These are phyloP conservation scores for Handroanthus guayacan DNA, from an alignment of 257 asterid species.

Conservation along the genomic window DNA sequence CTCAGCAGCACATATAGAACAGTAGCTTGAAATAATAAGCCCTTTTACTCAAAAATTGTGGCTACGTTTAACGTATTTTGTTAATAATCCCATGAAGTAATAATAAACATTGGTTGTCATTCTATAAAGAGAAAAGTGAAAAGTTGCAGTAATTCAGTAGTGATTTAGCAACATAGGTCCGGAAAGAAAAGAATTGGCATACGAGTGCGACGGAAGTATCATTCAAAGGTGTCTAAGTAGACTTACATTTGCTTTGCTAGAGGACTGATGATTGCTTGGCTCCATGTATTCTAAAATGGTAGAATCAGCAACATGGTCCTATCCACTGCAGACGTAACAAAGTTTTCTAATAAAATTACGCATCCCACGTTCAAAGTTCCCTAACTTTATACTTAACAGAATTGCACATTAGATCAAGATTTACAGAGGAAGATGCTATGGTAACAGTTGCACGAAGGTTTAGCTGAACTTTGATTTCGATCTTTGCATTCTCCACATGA, in stretches of 20 bases:
- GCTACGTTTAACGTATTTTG: no score
- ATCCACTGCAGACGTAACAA: conserved; percentile 47
- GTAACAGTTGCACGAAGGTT: conserved; percentile 64
- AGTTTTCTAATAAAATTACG: conserved; percentile 28
- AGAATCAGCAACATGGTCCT: conserved; percentile 39
- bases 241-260: conserved; percentile 44
- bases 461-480: conserved; percentile 65
- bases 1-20: no score
- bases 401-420: conserved; percentile 33
- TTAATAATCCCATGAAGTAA: no score
- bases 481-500: conserved; percentile 45
- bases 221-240: conserved; percentile 2
- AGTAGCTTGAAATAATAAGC: no score
- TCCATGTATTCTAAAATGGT: conserved; percentile 46
- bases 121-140: no score
- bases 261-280: conserved; percentile 40
- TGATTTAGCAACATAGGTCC: no score
- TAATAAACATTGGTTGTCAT: no score
- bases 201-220: neutral
- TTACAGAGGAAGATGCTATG: conserved; percentile 59
- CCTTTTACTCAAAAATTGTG: no score
- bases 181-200: no score
- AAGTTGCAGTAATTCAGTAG: no score
- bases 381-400: conserved; percentile 15
- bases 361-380: neutral